Percentiles rank a stretch among this genome's conserved stretches.
Evolutionary conservation across 2,329 filamentous ascomycete species (phyloP).

Genomic region (Diaporthe australafricana): DNA sequence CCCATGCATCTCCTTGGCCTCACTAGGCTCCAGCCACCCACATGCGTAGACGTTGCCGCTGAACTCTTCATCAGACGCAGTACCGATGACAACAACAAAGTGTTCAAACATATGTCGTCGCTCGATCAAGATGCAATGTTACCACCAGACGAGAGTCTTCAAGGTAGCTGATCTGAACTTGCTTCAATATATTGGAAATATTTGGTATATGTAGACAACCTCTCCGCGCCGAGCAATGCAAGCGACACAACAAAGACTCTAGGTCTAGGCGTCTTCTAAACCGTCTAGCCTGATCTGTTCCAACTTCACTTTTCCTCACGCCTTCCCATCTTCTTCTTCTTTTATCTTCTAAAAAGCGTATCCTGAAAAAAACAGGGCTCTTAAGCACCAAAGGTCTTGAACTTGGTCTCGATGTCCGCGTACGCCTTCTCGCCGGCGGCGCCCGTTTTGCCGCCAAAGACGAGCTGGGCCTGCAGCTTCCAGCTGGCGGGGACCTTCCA

Average conservation of each 20-base stretch:
- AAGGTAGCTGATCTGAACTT: not conserved
- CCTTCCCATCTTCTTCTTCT: not conserved
- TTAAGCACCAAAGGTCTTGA: constrained; percentile 72
- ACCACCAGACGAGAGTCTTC: too few relatives aligned
- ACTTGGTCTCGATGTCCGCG: constrained; percentile 72
- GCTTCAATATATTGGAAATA: constrained; percentile 7
- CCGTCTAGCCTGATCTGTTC: constrained; percentile 20
- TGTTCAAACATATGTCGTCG: not conserved
- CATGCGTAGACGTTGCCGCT: not conserved
- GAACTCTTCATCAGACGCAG: not conserved
- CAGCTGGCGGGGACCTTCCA: constrained; percentile 80
- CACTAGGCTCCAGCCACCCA: not conserved
- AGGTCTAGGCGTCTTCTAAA: constrained; percentile 7
- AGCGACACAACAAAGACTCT: constrained; percentile 10
- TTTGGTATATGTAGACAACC: constrained; percentile 10
- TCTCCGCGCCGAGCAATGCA: constrained; percentile 15
- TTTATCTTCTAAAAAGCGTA: not conserved
- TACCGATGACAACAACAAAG: not conserved
- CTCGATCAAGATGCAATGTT: not conserved
- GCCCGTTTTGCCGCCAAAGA: constrained; percentile 77
- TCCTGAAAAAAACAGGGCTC: too few relatives aligned
- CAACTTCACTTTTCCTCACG: not conserved
- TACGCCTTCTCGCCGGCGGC: constrained; percentile 73
- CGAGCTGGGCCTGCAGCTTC: constrained; percentile 85
- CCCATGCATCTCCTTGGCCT: not conserved